Base-by-base conservation (phyloP, 2,329 filamentous ascomycete genomes). In the Leptographium wingfieldii region DNA sequence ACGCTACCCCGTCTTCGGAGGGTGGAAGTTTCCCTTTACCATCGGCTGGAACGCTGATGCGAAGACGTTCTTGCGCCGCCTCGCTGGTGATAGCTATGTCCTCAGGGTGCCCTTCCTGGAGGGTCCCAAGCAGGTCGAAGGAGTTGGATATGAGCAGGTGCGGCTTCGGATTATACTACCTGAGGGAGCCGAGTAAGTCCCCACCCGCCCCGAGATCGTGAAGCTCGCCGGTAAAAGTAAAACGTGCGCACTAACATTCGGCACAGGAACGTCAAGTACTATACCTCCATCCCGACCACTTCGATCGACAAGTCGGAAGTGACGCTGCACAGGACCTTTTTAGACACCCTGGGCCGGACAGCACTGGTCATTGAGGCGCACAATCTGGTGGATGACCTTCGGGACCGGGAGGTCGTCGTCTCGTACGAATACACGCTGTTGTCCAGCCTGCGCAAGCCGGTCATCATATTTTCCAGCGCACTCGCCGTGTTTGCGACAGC, bases 21-120 rank as follows among this genome's bases (percentile, higher is more conserved):
- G 90, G 62, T 99, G 94, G 94, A 96, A 95, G 74, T 97, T 96
- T 74, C 94, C 89, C 65, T 99, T 97, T 78, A 90, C 88, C 61
- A 85, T 97, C 60, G 94, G 94, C 66, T 99, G 94, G 94, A 95
- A 97, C 75, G 86, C 88, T 58, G 84, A 95, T 65, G 79, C 95
- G 33, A 84, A 84, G 68, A 83, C 82, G 60, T 94, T 89, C 71
- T 71, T 99, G 65, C 85, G 90, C 67, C 82, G 78, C 66, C 78
- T 81, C 51, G 75, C 78, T 54, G 80, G 80, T 31, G 84, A 90
- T 62, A 81, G 83, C n/a, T 95, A 90, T 68, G 80, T 95, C 11
- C 80, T 99, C 62, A 95, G 90, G 69, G 86, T 96, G 9, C 92
- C 94, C 9, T 94, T 99, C 75, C 76, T 99, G 12, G 91, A 97